Conservation (phyloP, 345 rosid species). For the Atalantia buxifolia region DNA sequence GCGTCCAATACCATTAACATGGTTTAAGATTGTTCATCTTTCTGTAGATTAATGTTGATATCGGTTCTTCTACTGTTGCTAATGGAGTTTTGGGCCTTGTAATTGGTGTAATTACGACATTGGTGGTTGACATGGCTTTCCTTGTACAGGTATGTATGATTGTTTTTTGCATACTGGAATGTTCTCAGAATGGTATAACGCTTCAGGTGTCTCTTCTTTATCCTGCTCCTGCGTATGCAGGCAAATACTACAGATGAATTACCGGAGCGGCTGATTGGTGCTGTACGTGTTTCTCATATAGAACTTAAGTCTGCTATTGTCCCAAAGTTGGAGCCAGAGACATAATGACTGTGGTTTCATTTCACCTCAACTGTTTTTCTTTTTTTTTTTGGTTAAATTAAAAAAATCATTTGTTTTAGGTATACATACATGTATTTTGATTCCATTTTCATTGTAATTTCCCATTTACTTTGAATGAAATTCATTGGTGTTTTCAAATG, state of each 20-base stretch:
- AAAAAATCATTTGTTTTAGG: too few species aligned
- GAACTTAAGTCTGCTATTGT: conserved; percentile 7
- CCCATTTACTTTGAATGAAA: too few species aligned
- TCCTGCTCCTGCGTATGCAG: conserved; percentile 25
- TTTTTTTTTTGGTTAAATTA: too few species aligned
- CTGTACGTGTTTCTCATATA: conserved; percentile 87
- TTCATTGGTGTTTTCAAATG: too few species aligned
- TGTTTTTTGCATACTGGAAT: too few species aligned
- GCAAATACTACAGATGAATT: conserved; percentile 84
- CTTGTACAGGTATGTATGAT: conserved; percentile 62
- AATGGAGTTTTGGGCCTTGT: conserved; percentile 99
- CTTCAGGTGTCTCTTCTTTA: too few species aligned
- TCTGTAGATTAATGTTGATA: conserved; percentile 86
- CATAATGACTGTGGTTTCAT: too few species aligned
- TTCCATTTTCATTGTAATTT: too few species aligned
- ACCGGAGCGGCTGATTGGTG: conserved; percentile 89
- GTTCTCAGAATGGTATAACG: background rate
- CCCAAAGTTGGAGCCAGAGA: too few species aligned
- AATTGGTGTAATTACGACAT: conserved; percentile 77
- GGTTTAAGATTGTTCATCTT: conserved; percentile 11
- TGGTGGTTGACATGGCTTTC: conserved; percentile 99
- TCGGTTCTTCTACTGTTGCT: conserved; percentile 97
- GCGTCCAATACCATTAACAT: background rate
- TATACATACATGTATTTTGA: too few species aligned
- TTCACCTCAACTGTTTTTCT: too few species aligned